phyloP scores from a whole-genome alignment of 208 protist genomes.

The Leishmania amazonensis region DNA sequence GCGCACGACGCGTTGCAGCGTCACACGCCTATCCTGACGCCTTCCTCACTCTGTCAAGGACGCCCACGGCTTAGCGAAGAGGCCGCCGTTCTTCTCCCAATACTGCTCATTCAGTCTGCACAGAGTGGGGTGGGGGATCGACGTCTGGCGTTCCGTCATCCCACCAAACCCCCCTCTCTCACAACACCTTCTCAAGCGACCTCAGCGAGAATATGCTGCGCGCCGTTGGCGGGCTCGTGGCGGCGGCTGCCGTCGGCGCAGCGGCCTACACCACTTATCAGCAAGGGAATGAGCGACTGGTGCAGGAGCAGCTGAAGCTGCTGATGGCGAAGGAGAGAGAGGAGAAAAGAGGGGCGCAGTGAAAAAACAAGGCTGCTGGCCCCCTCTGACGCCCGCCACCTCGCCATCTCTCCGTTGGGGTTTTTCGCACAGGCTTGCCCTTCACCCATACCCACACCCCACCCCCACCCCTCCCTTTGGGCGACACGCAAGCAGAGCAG shows the following conservation, averaged over 20 bases:
- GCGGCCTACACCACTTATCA: slow-evolving; percentile 33
- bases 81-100: neutral
- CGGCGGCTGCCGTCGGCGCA: slow-evolving; percentile 25
- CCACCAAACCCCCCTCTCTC: neutral
- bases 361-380: neutral
- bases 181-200: neutral
- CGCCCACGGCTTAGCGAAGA: neutral
- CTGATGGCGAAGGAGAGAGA: slow-evolving; percentile 17
- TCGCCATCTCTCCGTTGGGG: neutral
- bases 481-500: neutral
- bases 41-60: neutral
- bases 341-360: neutral
- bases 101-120: neutral
- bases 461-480: neutral
- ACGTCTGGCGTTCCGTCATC: neutral
- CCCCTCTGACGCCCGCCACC: neutral
- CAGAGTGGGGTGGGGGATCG: neutral
- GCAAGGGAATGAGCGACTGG: slow-evolving; percentile 38
- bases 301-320: slow-evolving; percentile 34
- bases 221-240: slow-evolving; percentile 24
- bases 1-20: neutral
- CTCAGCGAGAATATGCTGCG: slow-evolving; percentile 8
- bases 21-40: neutral
- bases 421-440: neutral
- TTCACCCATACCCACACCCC: neutral